Evolutionary conservation across 495 filamentous ascomycete genomes (phyloP).

Genomic region (Lepidopterella palustris): DNA sequence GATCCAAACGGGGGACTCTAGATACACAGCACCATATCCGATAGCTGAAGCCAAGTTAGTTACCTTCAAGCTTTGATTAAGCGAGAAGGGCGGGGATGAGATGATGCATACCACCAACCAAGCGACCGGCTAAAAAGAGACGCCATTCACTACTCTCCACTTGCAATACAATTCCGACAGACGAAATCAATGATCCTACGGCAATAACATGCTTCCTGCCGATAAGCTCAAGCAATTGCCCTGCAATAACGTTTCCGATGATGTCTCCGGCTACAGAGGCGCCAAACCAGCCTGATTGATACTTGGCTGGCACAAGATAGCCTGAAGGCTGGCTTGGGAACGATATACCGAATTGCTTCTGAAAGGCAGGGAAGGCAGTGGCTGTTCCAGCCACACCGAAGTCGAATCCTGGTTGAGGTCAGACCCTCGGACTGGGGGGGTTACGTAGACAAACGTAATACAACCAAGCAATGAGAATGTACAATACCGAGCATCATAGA

Average conservation of each 20-base stretch:
- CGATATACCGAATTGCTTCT: neutral
- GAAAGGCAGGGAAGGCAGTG: slow-evolving; percentile 1
- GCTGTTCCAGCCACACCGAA: neutral
- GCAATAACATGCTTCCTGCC: neutral
- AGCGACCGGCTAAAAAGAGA: neutral
- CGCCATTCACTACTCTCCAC: neutral
- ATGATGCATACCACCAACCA: neutral
- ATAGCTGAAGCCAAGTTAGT: neutral
- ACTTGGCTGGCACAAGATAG: slow-evolving; percentile 1
- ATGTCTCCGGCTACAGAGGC: neutral
- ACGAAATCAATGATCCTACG: neutral
- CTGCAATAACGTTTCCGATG: neutral
- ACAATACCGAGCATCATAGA: neutral
- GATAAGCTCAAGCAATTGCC: neutral
- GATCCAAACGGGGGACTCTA: slow-evolving; percentile 3
- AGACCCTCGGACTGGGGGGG: neutral
- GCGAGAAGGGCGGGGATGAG: neutral
- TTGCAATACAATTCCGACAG: neutral
- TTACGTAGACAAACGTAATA: neutral
- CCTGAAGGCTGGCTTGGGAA: neutral
- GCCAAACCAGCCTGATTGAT: slow-evolving; percentile 1
- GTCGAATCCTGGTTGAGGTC: neutral
- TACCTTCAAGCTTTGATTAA: neutral
- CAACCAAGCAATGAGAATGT: neutral
- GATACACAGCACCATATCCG: neutral